Conservation (phyloP, 805 yeast species). For the Saturnispora bothae region DNA sequence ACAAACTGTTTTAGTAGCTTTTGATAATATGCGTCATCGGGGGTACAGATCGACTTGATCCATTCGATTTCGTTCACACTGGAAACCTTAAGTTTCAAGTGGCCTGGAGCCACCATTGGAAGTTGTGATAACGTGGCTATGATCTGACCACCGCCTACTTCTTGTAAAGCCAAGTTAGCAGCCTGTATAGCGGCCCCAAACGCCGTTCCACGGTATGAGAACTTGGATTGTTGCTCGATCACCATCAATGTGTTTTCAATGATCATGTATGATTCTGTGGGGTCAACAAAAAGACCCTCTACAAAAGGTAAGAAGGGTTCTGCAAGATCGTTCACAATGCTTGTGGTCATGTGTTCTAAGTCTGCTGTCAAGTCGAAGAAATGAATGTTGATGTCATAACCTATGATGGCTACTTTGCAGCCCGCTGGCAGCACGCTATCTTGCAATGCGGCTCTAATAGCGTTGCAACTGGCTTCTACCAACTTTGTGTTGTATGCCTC, state of each 20-base stretch:
- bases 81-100: constrained; percentile 34
- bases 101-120: constrained; percentile 79
- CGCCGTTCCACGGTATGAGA: constrained; percentile 47
- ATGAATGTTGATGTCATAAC: constrained; percentile 63
- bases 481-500: constrained; percentile 53
- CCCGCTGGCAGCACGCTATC: constrained; percentile 31
- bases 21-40: constrained; percentile 53
- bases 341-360: constrained; percentile 45
- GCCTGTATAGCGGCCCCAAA: constrained; percentile 71
- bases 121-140: constrained; percentile 53
- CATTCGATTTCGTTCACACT: constrained; percentile 30
- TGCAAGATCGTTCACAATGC: constrained; percentile 56
- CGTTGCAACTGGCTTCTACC: constrained; percentile 12
- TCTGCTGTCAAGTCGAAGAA: constrained; percentile 58
- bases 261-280: constrained; percentile 49
- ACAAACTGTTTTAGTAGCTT: constrained; percentile 48
- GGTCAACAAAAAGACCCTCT: constrained; percentile 72
- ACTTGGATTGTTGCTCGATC: constrained; percentile 39
- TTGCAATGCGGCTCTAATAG: constrained; percentile 43
- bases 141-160: constrained; percentile 77
- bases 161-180: constrained; percentile 50
- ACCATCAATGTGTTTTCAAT: constrained; percentile 60
- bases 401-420: constrained; percentile 56
- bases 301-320: constrained; percentile 77
- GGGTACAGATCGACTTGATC: constrained; percentile 40